Evolutionary conservation across 805 yeast genomes (phyloP).

Genomic region (Saturnispora serradocipensis): DNA sequence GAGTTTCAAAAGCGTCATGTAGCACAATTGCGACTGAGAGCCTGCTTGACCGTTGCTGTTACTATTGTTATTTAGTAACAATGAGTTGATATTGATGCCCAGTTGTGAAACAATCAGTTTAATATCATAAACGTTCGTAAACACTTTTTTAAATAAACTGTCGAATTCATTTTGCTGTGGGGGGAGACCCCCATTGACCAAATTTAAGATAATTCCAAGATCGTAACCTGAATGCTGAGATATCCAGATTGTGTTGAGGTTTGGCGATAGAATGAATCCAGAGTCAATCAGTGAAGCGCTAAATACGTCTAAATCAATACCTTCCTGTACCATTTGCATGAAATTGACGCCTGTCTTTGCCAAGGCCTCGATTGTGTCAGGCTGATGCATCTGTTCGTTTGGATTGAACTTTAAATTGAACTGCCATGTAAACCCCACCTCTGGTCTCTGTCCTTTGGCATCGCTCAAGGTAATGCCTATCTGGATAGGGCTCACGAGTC

Average conservation of each 20-base stretch:
- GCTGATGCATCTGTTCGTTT: slow-evolving; percentile 72
- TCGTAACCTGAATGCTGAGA: slow-evolving; percentile 94
- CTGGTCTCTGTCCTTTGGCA: slow-evolving; percentile 45
- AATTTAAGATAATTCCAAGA: slow-evolving; percentile 65
- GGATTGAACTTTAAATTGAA: slow-evolving; percentile 83
- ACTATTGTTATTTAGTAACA: background rate
- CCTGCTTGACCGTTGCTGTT: background rate
- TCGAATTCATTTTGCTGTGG: slow-evolving; percentile 42
- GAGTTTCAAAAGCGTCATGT: background rate
- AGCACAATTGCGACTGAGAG: slow-evolving; percentile 5
- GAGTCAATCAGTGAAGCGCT: slow-evolving; percentile 79
- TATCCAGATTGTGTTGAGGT: slow-evolving; percentile 63
- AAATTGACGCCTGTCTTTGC: slow-evolving; percentile 79
- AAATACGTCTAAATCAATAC: slow-evolving; percentile 72
- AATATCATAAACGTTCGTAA: slow-evolving; percentile 79
- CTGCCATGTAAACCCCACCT: slow-evolving; percentile 86
- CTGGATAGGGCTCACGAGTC: slow-evolving; percentile 76
- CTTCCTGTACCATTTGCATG: slow-evolving; percentile 59
- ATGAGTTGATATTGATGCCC: background rate
- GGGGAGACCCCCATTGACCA: background rate
- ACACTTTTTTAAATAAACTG: slow-evolving; percentile 58
- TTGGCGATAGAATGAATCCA: slow-evolving; percentile 46
- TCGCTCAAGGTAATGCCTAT: slow-evolving; percentile 73
- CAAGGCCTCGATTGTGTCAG: slow-evolving; percentile 73
- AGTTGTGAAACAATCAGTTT: slow-evolving; percentile 37